phyloP scores from a whole-genome alignment of 805 yeast genomes.

The Hanseniaspora meyeri region DNA sequence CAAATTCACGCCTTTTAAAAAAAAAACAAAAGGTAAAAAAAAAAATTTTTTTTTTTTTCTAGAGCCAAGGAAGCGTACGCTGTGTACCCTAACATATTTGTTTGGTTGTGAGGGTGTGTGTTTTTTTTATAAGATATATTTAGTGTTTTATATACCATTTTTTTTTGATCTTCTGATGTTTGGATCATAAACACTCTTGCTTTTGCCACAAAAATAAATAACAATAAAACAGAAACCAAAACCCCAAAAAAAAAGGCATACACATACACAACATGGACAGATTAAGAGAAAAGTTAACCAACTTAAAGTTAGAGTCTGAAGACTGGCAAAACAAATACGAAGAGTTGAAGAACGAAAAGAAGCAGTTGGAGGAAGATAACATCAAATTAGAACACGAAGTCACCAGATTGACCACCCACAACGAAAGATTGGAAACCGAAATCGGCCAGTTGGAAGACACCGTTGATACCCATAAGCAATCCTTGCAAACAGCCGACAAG shows the following conservation, averaged over 20 bases:
- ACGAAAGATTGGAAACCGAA: constrained; percentile 72
- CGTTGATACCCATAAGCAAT: constrained; percentile 63
- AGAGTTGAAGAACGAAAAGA: constrained; percentile 65
- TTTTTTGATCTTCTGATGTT: background rate
- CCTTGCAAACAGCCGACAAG: constrained; percentile 82
- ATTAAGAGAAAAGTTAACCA: constrained; percentile 56
- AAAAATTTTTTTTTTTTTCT: too few relatives aligned
- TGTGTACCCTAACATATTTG: too few relatives aligned
- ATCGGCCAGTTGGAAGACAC: constrained; percentile 63
- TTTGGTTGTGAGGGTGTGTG: too few relatives aligned
- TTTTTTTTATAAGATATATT: too few relatives aligned
- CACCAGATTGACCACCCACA: constrained; percentile 82
- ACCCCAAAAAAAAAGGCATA: background rate
- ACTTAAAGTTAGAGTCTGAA: constrained; percentile 88
- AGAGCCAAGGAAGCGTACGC: too few relatives aligned
- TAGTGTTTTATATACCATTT: background rate
- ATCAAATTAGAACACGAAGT: constrained; percentile 90
- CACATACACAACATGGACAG: constrained; percentile 7
- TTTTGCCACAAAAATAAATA: background rate
- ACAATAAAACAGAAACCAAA: background rate
- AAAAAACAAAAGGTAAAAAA: too few relatives aligned
- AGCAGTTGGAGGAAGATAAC: constrained; percentile 83
- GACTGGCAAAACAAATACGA: constrained; percentile 95
- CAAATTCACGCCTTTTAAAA: too few relatives aligned
- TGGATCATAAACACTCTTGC: background rate